Evolutionary conservation across 352 stramenopile species (phyloP).

Genomic region (Pythium biforme): DNA sequence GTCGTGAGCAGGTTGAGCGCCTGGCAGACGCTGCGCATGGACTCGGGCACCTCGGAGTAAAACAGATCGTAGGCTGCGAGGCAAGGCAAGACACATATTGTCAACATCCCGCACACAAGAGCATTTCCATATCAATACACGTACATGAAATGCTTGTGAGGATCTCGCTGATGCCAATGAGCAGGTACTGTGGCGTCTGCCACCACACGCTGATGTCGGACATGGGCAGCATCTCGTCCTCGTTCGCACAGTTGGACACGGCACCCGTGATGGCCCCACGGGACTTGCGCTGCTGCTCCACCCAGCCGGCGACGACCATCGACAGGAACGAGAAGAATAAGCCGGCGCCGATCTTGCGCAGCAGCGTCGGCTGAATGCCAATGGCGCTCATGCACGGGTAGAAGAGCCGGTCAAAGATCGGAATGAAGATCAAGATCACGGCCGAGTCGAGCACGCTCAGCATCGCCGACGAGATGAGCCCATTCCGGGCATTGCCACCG

Average conservation of each 20-base stretch:
- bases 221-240: constrained; percentile 60
- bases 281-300: constrained; percentile 73
- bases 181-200: constrained; percentile 90
- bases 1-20: constrained; percentile 90
- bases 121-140: constrained; percentile 5
- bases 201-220: constrained; percentile 86
- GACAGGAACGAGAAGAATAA: constrained; percentile 80
- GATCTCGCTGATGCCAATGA: constrained; percentile 89
- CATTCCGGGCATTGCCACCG: constrained; percentile 43
- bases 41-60: constrained; percentile 90
- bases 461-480: constrained; percentile 83
- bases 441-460: constrained; percentile 86
- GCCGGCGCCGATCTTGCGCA: constrained; percentile 86
- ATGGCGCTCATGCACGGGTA: constrained; percentile 71
- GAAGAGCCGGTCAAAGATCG: constrained; percentile 82
- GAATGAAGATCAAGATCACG: constrained; percentile 91
- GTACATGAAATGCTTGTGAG: constrained; percentile 88
- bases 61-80: constrained; percentile 86
- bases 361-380: constrained; percentile 72
- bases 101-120: background rate
- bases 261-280: constrained; percentile 41
- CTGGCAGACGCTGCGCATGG: constrained; percentile 90
- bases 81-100: background rate
- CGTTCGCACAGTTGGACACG: constrained; percentile 72
- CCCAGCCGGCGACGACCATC: constrained; percentile 68